These are phyloP conservation scores for Candida coquimbonensis DNA, from an alignment of 805 yeast species.

Conservation along the genomic window DNA sequence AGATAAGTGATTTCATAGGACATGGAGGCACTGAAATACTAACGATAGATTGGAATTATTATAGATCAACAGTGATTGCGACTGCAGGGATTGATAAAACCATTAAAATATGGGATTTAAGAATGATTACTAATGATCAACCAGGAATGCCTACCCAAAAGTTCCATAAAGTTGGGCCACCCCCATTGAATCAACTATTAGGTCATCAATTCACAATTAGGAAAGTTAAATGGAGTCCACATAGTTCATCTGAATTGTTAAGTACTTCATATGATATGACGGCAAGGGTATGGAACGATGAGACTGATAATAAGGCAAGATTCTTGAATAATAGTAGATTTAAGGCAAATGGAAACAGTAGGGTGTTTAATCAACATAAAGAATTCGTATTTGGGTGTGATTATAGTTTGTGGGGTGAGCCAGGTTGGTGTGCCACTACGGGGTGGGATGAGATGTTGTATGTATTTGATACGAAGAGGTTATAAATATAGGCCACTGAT, in stretches of 20 bases:
- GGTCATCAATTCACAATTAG: constrained; percentile 91
- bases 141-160: constrained; percentile 25
- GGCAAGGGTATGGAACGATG: constrained; percentile 77
- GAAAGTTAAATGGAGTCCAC: constrained; percentile 85
- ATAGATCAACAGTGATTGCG: constrained; percentile 70
- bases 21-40: constrained; percentile 80
- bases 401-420: constrained; percentile 95
- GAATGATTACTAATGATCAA: constrained; percentile 46
- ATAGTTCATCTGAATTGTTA: constrained; percentile 58
- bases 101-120: constrained; percentile 79
- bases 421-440: constrained; percentile 90
- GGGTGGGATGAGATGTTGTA: constrained; percentile 97
- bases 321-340: constrained; percentile 37
- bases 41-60: constrained; percentile 86
- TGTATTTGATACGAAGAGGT: constrained; percentile 55
- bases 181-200: constrained; percentile 67
- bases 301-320: constrained; percentile 50
- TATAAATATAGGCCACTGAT: constrained; percentile 16
- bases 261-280: constrained; percentile 92
- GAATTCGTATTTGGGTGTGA: constrained; percentile 93
- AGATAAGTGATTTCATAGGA: constrained; percentile 51
- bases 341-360: constrained; percentile 43
- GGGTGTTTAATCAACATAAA: constrained; percentile 59
- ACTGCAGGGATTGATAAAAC: constrained; percentile 89
- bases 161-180: constrained; percentile 42